Conservation (phyloP, 352 stramenopile species). For the Phytophthora citricola region DNA sequence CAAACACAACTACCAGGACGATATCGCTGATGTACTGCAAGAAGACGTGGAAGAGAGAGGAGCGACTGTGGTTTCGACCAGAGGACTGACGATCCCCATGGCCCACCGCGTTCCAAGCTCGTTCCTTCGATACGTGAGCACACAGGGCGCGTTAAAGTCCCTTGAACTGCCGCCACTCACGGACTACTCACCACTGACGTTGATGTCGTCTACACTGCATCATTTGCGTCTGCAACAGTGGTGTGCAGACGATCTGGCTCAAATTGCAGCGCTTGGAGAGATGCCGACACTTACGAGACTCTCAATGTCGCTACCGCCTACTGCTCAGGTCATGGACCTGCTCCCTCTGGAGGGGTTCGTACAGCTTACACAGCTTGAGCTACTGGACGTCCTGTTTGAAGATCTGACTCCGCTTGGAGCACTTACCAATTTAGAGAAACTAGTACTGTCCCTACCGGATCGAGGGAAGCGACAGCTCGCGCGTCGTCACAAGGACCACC, state of each 20-base stretch:
- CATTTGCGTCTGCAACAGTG: conserved; percentile 52
- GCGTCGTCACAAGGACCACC: conserved; percentile 44
- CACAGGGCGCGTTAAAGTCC: conserved; percentile 29
- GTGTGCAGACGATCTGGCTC: conserved; percentile 47
- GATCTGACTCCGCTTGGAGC: conserved; percentile 50
- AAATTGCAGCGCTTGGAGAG: conserved; percentile 36
- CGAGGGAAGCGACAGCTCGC: conserved; percentile 52
- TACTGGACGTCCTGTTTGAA: conserved; percentile 60
- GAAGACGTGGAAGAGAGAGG: conserved; percentile 42
- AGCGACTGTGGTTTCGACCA: conserved; percentile 15
- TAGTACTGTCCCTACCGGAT: conserved; percentile 55
- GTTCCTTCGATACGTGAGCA: conserved; percentile 40
- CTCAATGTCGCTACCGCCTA: conserved; percentile 46
- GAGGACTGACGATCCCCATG: conserved; percentile 40
- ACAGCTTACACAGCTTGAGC: conserved; percentile 51
- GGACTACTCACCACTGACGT: conserved; percentile 41
- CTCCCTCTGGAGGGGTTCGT: conserved; percentile 47
- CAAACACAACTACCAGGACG: conserved; percentile 46
- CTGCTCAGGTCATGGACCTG: conserved; percentile 48
- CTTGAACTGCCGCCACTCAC: conserved; percentile 44
- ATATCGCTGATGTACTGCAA: conserved; percentile 39
- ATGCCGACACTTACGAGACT: conserved; percentile 39
- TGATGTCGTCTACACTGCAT: conserved; percentile 33
- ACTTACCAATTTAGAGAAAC: conserved; percentile 55
- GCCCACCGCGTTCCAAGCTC: conserved; percentile 44